A percentile compares a stretch with the other conserved stretches of the same genome.
Evolutionary conservation across 2,329 filamentous ascomycete genomes (phyloP).

Genomic region (Colletotrichum lupini): DNA sequence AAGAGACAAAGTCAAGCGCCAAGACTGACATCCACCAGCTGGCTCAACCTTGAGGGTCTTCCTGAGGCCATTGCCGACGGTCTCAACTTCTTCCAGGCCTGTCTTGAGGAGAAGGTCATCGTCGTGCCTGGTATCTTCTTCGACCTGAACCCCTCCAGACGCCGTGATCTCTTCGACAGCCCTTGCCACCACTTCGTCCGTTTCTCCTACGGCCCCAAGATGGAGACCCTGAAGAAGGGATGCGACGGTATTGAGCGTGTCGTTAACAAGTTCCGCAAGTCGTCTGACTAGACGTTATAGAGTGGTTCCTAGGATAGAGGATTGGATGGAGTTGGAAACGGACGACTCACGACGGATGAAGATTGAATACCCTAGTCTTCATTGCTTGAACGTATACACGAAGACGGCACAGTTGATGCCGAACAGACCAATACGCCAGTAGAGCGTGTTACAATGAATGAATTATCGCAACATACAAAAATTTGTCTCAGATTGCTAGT

Average conservation of each 20-base stretch:
- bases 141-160: slow-evolving; percentile 89
- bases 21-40: slow-evolving; percentile 42
- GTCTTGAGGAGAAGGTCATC: slow-evolving; percentile 93
- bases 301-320: not conserved
- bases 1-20: not conserved
- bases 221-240: slow-evolving; percentile 82
- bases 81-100: slow-evolving; percentile 96
- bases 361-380: not conserved
- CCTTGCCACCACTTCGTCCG: slow-evolving; percentile 94
- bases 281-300: not conserved
- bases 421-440: not conserved
- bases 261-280: slow-evolving; percentile 71
- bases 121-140: slow-evolving; percentile 99
- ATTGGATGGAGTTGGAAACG: not conserved
- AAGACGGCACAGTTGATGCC: not conserved
- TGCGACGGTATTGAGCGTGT: slow-evolving; percentile 88
- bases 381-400: not conserved
- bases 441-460: not conserved
- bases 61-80: slow-evolving; percentile 90
- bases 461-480: not conserved
- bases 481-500: not conserved
- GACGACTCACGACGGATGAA: not conserved
- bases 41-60: slow-evolving; percentile 73
- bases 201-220: slow-evolving; percentile 84
- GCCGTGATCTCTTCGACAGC: slow-evolving; percentile 91